Evolutionary conservation across 176 grass and related monocot genomes (phyloP).

Genomic region (Musa itinerans): DNA sequence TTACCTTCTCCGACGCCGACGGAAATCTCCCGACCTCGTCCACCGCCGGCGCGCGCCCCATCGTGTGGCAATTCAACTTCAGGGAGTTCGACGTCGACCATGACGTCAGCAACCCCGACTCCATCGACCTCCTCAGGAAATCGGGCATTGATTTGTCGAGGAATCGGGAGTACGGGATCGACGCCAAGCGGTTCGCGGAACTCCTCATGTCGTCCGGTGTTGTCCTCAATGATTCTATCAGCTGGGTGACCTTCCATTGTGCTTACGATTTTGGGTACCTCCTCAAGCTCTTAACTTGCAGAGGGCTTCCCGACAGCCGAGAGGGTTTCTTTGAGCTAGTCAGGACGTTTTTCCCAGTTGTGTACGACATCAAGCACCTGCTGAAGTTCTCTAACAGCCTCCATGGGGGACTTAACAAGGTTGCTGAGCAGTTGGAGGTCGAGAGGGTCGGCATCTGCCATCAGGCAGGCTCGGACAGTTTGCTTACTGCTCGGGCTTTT

Average conservation of each 20-base stretch:
- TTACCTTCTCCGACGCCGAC: not conserved
- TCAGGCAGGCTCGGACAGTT: too few relatives aligned
- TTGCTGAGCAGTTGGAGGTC: too few relatives aligned
- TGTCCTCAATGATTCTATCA: not conserved
- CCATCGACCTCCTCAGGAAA: not conserved
- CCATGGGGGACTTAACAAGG: too few relatives aligned
- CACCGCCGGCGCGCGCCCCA: not conserved
- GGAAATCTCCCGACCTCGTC: not conserved
- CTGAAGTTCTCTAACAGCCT: too few relatives aligned
- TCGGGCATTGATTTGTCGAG: not conserved
- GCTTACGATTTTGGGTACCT: constrained; percentile 2
- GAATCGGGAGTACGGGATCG: not conserved
- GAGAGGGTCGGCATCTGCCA: too few relatives aligned
- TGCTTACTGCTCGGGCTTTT: too few relatives aligned
- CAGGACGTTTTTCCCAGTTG: not conserved
- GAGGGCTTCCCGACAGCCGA: not conserved
- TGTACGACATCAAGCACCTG: not conserved
- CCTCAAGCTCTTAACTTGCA: not conserved
- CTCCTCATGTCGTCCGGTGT: not conserved
- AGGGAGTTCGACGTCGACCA: not conserved
- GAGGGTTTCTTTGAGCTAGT: not conserved
- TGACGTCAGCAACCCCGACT: not conserved
- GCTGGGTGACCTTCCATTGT: not conserved
- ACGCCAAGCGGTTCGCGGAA: not conserved
- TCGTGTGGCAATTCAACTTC: not conserved